Conservation (phyloP, 1,284 basidiomycete genomes). For the Malassezia equina region DNA sequence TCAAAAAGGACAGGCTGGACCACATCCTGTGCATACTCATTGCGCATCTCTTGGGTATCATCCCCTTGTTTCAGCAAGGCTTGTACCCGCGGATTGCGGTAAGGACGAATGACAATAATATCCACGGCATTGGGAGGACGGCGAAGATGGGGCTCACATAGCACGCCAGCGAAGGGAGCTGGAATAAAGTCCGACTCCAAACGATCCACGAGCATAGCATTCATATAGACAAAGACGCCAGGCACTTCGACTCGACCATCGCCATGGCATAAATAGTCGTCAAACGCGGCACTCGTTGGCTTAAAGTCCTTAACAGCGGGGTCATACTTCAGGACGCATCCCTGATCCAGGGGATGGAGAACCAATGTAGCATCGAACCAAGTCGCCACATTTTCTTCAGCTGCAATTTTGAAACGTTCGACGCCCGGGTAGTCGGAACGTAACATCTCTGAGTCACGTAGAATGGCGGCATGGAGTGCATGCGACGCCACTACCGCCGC, state of each 20-base stretch:
- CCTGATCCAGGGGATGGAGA: constrained; percentile 51
- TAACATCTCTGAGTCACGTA: constrained; percentile 57
- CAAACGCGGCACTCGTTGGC: not conserved
- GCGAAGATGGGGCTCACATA: constrained; percentile 16
- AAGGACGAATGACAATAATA: constrained; percentile 69
- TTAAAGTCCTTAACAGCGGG: constrained; percentile 53
- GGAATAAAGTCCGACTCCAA: constrained; percentile 72
- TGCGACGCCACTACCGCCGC: constrained; percentile 52
- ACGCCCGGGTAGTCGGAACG: constrained; percentile 61
- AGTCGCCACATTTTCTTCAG: constrained; percentile 60
- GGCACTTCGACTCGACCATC: constrained; percentile 19
- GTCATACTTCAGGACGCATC: constrained; percentile 56
- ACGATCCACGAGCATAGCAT: constrained; percentile 68
- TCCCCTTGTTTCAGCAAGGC: not conserved
- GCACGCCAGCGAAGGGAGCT: constrained; percentile 54
- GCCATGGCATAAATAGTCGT: not conserved
- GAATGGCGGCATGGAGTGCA: constrained; percentile 74
- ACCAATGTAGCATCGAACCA: constrained; percentile 62
- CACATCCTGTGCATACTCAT: constrained; percentile 18
- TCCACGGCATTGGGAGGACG: constrained; percentile 55
- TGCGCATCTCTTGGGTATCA: not conserved
- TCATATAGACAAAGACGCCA: constrained; percentile 72
- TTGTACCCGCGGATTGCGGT: constrained; percentile 46
- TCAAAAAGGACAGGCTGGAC: constrained; percentile 20
- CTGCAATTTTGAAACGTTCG: constrained; percentile 77